Conservation (phyloP, 78 protist genomes). For the Isochrysis galbana region DNA sequence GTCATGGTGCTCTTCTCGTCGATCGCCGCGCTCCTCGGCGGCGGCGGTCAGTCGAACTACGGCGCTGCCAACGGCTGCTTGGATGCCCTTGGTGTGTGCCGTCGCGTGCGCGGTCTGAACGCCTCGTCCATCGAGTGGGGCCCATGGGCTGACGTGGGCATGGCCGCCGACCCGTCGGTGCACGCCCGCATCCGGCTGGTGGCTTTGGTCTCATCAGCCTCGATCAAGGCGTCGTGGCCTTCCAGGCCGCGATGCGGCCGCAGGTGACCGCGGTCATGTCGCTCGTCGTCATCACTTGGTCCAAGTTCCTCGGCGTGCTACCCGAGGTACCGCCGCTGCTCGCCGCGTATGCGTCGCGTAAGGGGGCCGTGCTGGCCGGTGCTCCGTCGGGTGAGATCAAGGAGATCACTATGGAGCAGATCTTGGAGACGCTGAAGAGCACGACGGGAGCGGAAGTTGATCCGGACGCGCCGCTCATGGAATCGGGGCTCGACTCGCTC, state of each 20-base stretch:
- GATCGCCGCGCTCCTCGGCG: conserved; percentile 17
- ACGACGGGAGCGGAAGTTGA: background rate
- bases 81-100: conserved; percentile 12
- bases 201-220: background rate
- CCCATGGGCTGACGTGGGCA: conserved; percentile 32
- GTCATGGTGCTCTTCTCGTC: conserved; percentile 37
- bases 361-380: background rate
- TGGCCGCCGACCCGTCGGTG: background rate
- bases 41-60: conserved; percentile 44
- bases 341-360: background rate
- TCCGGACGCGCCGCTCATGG: background rate
- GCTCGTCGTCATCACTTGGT: background rate
- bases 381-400: background rate
- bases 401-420: background rate
- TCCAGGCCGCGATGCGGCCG: background rate
- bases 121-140: conserved; percentile 25
- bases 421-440: background rate
- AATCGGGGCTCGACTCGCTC: conserved; percentile 18
- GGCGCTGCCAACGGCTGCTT: conserved; percentile 35
- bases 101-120: background rate
- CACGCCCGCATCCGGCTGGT: background rate
- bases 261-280: background rate
- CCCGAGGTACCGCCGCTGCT: background rate
- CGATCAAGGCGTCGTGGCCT: background rate
- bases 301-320: background rate